These are phyloP conservation scores for Hyphopichia homilentoma DNA, from an alignment of 805 yeast species.

Conservation along the genomic window DNA sequence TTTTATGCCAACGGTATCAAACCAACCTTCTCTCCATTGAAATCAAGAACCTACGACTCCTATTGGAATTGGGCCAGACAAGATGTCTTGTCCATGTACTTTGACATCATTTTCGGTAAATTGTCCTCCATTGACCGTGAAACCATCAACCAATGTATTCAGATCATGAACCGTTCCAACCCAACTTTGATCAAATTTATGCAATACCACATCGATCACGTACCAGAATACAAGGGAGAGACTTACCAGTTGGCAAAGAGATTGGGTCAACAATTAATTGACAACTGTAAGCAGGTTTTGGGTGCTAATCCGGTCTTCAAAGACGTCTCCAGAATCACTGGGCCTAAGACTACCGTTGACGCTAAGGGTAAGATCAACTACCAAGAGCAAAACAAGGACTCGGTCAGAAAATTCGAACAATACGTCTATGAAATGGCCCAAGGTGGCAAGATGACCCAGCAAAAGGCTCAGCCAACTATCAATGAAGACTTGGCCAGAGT, in stretches of 20 bases:
- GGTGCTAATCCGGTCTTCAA: slow-evolving; percentile 87
- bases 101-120: slow-evolving; percentile 93
- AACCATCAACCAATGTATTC: slow-evolving; percentile 92
- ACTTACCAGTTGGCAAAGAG: slow-evolving; percentile 87
- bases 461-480: slow-evolving; percentile 61
- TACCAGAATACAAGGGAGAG: slow-evolving; percentile 81
- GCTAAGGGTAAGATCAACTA: slow-evolving; percentile 83
- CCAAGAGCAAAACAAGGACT: slow-evolving; percentile 81
- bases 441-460: slow-evolving; percentile 81
- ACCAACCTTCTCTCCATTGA: slow-evolving; percentile 85
- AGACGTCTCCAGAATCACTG: slow-evolving; percentile 91
- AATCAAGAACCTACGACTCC: slow-evolving; percentile 94
- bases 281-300: slow-evolving; percentile 86
- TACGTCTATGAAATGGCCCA: slow-evolving; percentile 95
- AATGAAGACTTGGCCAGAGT: slow-evolving; percentile 82
- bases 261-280: slow-evolving; percentile 90
- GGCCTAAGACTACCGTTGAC: slow-evolving; percentile 88
- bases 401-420: slow-evolving; percentile 91
- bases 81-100: slow-evolving; percentile 89
- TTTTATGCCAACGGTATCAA: slow-evolving; percentile 87
- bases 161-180: slow-evolving; percentile 95
- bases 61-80: slow-evolving; percentile 99
- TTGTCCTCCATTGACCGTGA: slow-evolving; percentile 89
- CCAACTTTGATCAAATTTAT: slow-evolving; percentile 91
- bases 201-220: slow-evolving; percentile 87